Evolutionary conservation across 2,329 filamentous ascomycete species (phyloP).

Genomic region (Magnaporthales sp.): DNA sequence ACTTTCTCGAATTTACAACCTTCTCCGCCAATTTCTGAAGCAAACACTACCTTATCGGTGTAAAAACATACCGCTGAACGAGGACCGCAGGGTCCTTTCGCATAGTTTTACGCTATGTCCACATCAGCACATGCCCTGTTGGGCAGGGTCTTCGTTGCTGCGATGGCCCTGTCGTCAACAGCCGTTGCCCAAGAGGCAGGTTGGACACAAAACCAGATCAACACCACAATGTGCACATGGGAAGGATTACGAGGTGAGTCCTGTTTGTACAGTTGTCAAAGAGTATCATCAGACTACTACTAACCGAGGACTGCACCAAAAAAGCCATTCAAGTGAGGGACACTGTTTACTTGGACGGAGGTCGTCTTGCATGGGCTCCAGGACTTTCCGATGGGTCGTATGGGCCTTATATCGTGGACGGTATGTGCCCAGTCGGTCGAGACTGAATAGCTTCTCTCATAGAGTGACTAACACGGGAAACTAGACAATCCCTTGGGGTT

Average conservation of each 20-base stretch:
- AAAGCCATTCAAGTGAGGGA: slow-evolving; percentile 39
- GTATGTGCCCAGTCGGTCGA: slow-evolving; percentile 26
- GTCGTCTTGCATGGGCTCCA: slow-evolving; percentile 42
- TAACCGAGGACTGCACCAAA: background rate
- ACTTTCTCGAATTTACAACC: background rate
- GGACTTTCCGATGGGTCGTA: slow-evolving; percentile 34
- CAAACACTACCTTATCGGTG: background rate
- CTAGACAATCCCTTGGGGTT: slow-evolving; percentile 42
- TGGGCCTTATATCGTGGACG: slow-evolving; percentile 18
- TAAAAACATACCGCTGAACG: background rate
- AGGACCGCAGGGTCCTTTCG: background rate
- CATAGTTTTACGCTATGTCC: background rate
- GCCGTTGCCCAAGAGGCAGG: slow-evolving; percentile 32
- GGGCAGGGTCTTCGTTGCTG: slow-evolving; percentile 1
- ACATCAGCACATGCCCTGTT: background rate
- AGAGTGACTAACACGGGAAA: slow-evolving; percentile 7
- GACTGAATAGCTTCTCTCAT: background rate
- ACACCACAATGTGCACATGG: slow-evolving; percentile 54
- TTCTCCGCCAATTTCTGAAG: background rate
- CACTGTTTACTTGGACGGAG: slow-evolving; percentile 58
- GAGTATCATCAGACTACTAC: background rate
- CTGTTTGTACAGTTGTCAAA: background rate
- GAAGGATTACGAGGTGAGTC: slow-evolving; percentile 30
- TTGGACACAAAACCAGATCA: slow-evolving; percentile 45
- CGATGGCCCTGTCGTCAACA: slow-evolving; percentile 18